A percentile compares a stretch with the other conserved stretches of the same genome.
Evolutionary conservation across 148 eudicot species (phyloP).

Genomic region (Arbutus unedo): DNA sequence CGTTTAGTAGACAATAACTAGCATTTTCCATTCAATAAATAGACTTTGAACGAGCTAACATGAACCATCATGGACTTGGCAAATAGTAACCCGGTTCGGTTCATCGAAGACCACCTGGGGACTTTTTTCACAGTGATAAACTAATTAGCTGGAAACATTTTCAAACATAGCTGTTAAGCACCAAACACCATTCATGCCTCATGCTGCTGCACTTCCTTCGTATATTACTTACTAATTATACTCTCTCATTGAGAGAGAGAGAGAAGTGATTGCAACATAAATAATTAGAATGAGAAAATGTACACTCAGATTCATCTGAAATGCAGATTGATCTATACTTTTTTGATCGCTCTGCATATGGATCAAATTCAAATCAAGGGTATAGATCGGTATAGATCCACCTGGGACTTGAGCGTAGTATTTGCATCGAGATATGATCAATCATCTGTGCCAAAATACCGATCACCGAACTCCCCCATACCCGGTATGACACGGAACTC

Average conservation of each 20-base stretch:
- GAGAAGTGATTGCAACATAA: background rate
- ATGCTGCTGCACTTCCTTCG: background rate
- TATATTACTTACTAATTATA: background rate
- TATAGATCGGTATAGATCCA: background rate
- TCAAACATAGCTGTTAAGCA: background rate
- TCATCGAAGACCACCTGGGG: too few species aligned
- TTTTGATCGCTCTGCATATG: background rate
- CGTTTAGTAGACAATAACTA: too few species aligned
- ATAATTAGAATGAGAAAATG: background rate
- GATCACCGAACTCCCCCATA: slow-evolving; percentile 94
- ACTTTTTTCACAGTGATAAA: background rate
- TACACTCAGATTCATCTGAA: background rate
- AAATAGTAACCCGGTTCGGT: too few species aligned
- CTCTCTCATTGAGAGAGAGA: background rate
- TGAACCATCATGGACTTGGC: too few species aligned
- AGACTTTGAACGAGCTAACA: too few species aligned
- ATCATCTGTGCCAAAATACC: slow-evolving; percentile 96
- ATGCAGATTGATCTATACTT: background rate
- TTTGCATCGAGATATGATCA: slow-evolving; percentile 16
- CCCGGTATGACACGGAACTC: slow-evolving; percentile 94
- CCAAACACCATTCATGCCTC: background rate
- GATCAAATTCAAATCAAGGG: background rate
- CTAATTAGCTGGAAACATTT: background rate
- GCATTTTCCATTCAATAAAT: too few species aligned
- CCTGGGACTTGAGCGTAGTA: background rate